Conservation (phyloP, 208 protist species). For the Acanthamoeba culbertsoni region DNA sequence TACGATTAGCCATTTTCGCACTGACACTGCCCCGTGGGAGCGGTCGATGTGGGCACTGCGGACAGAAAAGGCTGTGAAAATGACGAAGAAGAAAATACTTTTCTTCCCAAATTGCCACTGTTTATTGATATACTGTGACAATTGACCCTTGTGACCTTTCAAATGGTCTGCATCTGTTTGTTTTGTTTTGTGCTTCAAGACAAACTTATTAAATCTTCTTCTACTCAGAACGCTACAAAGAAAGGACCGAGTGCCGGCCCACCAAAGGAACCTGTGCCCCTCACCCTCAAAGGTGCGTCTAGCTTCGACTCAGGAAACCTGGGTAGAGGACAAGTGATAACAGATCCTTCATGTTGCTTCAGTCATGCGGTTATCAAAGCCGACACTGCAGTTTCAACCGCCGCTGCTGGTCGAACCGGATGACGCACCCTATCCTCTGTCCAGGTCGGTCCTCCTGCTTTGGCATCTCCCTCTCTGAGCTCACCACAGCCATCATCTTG, state of each 20-base stretch:
- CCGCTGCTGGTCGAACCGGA: neutral
- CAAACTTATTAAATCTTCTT: too few species aligned
- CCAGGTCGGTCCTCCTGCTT: neutral
- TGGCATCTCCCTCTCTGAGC: neutral
- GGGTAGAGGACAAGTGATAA: too few species aligned
- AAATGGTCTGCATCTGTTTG: too few species aligned
- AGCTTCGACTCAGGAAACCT: neutral
- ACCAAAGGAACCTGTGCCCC: neutral
- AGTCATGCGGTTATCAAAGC: slow-evolving; percentile 3
- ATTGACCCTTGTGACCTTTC: too few species aligned
- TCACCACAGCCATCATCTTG: neutral
- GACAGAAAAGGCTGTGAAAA: too few species aligned
- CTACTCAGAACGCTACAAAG: neutral
- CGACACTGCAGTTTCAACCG: neutral
- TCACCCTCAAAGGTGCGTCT: neutral
- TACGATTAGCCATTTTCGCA: slow-evolving; percentile 85
- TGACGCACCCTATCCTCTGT: neutral
- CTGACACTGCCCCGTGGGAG: too few species aligned
- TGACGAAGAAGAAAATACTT: too few species aligned
- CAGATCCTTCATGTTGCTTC: too few species aligned
- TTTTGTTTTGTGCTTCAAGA: too few species aligned
- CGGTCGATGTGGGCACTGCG: too few species aligned
- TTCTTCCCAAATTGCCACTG: too few species aligned
- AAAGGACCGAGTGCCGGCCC: neutral
- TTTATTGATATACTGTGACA: too few species aligned